phyloP scores from a whole-genome alignment of 2,329 filamentous ascomycete genomes.

The Cercospora sp. region DNA sequence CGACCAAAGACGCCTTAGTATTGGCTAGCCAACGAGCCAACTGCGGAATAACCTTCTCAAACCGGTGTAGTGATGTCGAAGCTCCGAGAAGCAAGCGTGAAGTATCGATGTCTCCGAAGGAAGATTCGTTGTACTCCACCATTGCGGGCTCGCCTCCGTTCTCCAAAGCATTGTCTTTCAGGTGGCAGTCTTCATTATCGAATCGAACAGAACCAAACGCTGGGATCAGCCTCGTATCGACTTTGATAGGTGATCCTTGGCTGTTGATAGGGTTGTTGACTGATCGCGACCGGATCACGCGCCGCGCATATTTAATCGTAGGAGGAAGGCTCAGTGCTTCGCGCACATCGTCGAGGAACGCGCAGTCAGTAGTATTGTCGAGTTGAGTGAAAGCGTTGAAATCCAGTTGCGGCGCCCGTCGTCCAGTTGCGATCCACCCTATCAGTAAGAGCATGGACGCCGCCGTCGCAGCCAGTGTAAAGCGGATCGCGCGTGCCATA shows the following conservation, averaged over 20 bases:
- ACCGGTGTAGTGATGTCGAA: not conserved
- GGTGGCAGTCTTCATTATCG: not conserved
- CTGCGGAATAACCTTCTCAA: not conserved
- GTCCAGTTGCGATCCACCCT: not conserved
- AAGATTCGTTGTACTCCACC: not conserved
- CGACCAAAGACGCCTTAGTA: not conserved
- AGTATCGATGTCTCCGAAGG: not conserved
- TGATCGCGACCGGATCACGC: not conserved
- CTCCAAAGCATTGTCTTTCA: not conserved
- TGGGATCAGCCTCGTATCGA: not conserved
- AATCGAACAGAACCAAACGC: not conserved
- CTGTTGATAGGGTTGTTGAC: not conserved
- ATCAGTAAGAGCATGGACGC: not conserved
- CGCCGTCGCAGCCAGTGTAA: not conserved
- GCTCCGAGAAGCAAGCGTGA: not conserved
- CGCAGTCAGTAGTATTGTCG: not conserved
- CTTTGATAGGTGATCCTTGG: not conserved
- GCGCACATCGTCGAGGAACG: not conserved
- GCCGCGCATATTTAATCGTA: not conserved
- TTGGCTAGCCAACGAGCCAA: slow-evolving; percentile 7
- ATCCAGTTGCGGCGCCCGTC: not conserved
- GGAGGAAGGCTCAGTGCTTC: not conserved
- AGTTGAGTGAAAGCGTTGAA: not conserved
- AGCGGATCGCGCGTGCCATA: not conserved
- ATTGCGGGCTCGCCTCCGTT: not conserved